These are phyloP conservation scores for Hippophae gyantsensis DNA, from an alignment of 306 rosid genomes.

Conservation along the genomic window DNA sequence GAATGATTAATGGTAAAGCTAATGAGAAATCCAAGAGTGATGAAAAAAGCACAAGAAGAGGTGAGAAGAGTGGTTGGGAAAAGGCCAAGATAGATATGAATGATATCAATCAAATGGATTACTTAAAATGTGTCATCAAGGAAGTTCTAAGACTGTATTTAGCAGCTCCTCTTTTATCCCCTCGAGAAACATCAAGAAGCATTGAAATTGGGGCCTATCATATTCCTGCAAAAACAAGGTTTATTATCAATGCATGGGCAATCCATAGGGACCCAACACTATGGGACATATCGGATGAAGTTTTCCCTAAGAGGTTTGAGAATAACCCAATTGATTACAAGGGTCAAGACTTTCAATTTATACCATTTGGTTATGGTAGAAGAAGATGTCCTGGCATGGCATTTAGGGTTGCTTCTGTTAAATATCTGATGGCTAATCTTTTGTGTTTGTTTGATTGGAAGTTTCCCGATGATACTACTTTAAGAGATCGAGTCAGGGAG, in stretches of 20 bases:
- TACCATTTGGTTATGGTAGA: conserved; percentile 30
- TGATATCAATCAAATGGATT: conserved; percentile 31
- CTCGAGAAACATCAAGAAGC: conserved; percentile 18
- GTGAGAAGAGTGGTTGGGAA: conserved; percentile 16
- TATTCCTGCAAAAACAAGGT: conserved; percentile 26
- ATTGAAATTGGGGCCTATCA: conserved; percentile 32
- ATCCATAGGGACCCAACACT: conserved; percentile 31
- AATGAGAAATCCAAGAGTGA: not conserved
- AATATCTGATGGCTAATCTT: conserved; percentile 26
- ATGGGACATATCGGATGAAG: conserved; percentile 28
- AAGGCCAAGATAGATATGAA: conserved; percentile 25
- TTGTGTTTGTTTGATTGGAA: conserved; percentile 42
- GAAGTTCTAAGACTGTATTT: conserved; percentile 40
- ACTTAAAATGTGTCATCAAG: conserved; percentile 26
- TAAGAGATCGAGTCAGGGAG: not conserved
- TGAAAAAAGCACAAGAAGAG: conserved; percentile 15
- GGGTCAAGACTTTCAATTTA: too few relatives aligned
- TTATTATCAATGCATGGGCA: conserved; percentile 39
- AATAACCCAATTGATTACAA: conserved; percentile 8
- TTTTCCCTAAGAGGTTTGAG: conserved; percentile 35
- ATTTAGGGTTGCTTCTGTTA: conserved; percentile 12
- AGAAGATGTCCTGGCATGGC: conserved; percentile 20
- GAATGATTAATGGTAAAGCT: not conserved
- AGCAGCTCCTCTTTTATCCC: conserved; percentile 26
- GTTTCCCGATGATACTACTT: not conserved